Evolutionary conservation across 164 flowering plant genomes (phyloP), one percentile per base, ranked within the genome.

Genomic region (Aristolochia californica): DNA sequence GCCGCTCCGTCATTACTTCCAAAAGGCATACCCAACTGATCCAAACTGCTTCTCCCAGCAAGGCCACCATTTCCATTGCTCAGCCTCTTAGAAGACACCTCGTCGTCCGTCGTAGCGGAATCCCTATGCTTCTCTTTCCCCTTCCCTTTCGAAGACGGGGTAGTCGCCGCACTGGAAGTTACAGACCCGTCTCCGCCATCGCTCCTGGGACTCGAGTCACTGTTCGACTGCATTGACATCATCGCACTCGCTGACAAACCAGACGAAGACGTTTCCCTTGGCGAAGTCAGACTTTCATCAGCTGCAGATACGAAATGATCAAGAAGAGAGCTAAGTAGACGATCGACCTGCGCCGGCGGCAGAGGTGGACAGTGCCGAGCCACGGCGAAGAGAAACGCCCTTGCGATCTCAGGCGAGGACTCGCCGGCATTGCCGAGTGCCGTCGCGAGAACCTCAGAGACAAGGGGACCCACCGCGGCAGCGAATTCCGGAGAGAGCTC

Each of bases 341-440:
- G 78, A 20, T 82, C 83, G 1, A 78, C 97, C 56, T 88, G 94
- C 0, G 78, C 55, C 4, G 74, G 62, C 58, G 74, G 30, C 66
- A 90, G 68, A 11, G 90, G 84, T 16, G 78, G 84, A 63, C 80
- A 86, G 70, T 68, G 76, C 66, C 69, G 63, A 25, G 88, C 72
- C 28, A 90, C 48, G 14, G 85, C 82, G n/a, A 57, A 61, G 65
- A 90, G 64, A 51, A 90, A 85, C 51, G 60, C 76, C 79, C 80
- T 81, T 40, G 78, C 59, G 50, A 82, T 77, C 21, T 62, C 76
- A 8, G 40, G 4, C 22, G 24, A 30, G 53, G n/a, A 52, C n/a
- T 30, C 50, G 38, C 61, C 49, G 45, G 68, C 78, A 9, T 65
- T 75, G 24, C 28, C 58, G 24, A 44, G 44, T 45, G 73, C 52